Evolutionary conservation across 768 basidiomycete species (phyloP), one percentile per base, ranked within the genome.

Genomic region (Macrolepiota albuminosa): DNA sequence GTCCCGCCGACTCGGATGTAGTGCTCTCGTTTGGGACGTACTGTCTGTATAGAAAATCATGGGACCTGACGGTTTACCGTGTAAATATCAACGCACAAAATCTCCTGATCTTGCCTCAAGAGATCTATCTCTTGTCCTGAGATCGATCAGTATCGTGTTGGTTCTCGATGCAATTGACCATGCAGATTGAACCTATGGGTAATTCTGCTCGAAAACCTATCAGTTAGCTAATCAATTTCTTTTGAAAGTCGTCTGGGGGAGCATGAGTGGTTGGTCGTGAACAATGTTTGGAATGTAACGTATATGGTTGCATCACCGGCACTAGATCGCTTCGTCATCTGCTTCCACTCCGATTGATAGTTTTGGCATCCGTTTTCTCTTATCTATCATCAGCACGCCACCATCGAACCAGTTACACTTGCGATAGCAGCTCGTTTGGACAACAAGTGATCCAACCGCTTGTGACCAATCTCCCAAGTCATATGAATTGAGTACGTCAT

Each of bases 381-480:
- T 56, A 62, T 40, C 58, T 33, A 47, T 46, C 52, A 61, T 60
- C 62, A 54, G 14, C 52, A 31, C 51, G 59, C 59, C 59, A 61
- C 55, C 58, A 59, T 52, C 58, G 45, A 59, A 59, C 24, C 39
- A 29, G 21, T 37, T 21, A 14, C 13, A 48, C 29, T 52, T 56
- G 40, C 18, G 55, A 45, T 47, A 48, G 51, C 51, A 56, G 58
- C 57, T 64, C 46, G 34, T 48, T 29, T 18, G 37, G 9, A 18
- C 18, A 52, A 47, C 51, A 21, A 53, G 47, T 49, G 57, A 43
- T 54, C 31, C 34, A 21, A 55, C 21, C 31, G 54, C 55, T 58
- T 21, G 29, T 49, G 21, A 52, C 37, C n/a, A 31, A n/a, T 43
- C 51, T 36, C 37, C 39, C 16, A 33, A 26, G 56, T 62, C 64